A percentile compares a stretch with the other conserved stretches of the same genome.
Evolutionary conservation across 2,329 filamentous ascomycete genomes (phyloP).

Genomic region (Catunica adiposa): DNA sequence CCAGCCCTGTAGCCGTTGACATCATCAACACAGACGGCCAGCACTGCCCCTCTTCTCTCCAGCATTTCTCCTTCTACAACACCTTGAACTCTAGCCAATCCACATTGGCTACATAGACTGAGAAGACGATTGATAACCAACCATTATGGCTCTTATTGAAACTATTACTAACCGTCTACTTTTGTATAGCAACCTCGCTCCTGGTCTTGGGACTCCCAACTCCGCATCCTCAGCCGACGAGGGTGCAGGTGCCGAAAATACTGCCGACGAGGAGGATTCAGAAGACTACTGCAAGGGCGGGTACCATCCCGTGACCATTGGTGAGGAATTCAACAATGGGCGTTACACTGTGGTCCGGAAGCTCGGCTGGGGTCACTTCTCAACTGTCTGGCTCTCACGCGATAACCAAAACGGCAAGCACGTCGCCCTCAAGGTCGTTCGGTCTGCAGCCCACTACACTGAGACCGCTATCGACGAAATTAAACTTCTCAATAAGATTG

Average conservation of each 20-base stretch:
- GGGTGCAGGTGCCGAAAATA: constrained; percentile 70
- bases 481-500: constrained; percentile 92
- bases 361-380: constrained; percentile 96
- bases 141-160: too few relatives aligned
- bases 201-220: constrained; percentile 49
- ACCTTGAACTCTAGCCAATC: too few relatives aligned
- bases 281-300: constrained; percentile 99
- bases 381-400: constrained; percentile 74
- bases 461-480: constrained; percentile 98
- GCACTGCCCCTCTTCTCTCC: background rate
- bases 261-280: constrained; percentile 94
- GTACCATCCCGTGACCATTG: constrained; percentile 87
- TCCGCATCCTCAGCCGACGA: constrained; percentile 61
- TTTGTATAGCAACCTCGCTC: constrained; percentile 15
- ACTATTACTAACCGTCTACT: background rate
- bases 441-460: constrained; percentile 94
- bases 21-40: background rate
- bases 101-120: too few relatives aligned
- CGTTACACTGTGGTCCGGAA: constrained; percentile 95
- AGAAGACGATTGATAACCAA: too few relatives aligned
- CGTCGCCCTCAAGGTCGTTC: constrained; percentile 93
- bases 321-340: constrained; percentile 94
- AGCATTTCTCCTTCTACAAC: background rate
- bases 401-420: constrained; percentile 85
- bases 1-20: background rate